These are phyloP conservation scores for Pyricularia sp. DNA, from an alignment of 2,329 filamentous ascomycete genomes.

Conservation along the genomic window DNA sequence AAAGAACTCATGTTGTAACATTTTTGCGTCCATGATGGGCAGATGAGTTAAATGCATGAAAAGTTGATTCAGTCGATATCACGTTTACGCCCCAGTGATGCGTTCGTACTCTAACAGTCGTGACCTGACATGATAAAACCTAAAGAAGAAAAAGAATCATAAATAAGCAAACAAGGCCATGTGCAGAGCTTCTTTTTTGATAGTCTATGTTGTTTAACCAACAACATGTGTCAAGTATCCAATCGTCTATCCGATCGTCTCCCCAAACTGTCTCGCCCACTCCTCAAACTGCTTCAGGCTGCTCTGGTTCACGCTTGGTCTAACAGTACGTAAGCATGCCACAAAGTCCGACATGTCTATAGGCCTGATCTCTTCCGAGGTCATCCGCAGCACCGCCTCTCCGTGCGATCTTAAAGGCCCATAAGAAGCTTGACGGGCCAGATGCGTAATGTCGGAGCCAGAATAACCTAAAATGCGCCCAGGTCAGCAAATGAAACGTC, in stretches of 20 bases:
- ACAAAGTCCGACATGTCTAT: constrained; percentile 79
- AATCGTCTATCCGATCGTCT: constrained; percentile 61
- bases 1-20: neutral
- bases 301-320: constrained; percentile 79
- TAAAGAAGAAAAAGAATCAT: neutral
- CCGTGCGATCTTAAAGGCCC: constrained; percentile 84
- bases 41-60: neutral
- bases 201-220: neutral
- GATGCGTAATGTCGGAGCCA: constrained; percentile 89
- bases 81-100: neutral
- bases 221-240: neutral
- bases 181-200: neutral
- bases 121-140: neutral
- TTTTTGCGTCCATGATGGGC: neutral
- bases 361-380: constrained; percentile 86
- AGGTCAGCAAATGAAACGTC: constrained; percentile 7
- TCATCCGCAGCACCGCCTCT: constrained; percentile 81
- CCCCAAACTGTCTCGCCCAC: constrained; percentile 89
- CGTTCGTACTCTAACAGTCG: neutral
- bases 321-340: constrained; percentile 72
- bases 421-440: constrained; percentile 98
- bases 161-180: neutral
- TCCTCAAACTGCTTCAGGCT: constrained; percentile 86
- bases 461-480: constrained; percentile 63
- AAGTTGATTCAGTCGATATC: neutral